Base-by-base conservation (phyloP, 1,284 basidiomycete genomes). In the Apiotrichum gracile region DNA sequence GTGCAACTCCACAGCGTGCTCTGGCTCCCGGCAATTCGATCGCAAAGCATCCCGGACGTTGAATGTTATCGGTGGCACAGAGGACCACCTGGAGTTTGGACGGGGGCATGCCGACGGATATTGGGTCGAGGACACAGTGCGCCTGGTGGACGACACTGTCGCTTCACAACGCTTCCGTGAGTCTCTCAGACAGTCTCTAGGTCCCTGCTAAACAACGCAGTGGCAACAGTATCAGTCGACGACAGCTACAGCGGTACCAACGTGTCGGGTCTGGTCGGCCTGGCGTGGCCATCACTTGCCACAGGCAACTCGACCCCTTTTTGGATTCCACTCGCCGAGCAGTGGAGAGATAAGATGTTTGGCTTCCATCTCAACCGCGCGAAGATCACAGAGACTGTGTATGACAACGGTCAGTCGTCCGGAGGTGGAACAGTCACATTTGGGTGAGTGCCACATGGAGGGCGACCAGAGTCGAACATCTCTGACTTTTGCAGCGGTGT, bases 71-170 rank as follows among this genome's bases (percentile, higher is more conserved):
- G 43, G 51, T 31, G 51, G 57, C 1, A 39, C 79, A 0, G 93
- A 94, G 70, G 65, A 75, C 13, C 86, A 55, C n/a, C 69, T 94
- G 53, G 79, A 80, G 3, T 97, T 97, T 63, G 92, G 90, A 25
- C 84, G 82, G 38, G 93, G 92, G 9, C 74, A 80, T 46, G 91
- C 87, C 0, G 67, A 76, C 0, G 93, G 93, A 2, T 64, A 68
- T 6, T 81, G 93, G 13, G 88, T 78, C 1, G 65, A 77, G 17
- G 93, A 97, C 61, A 77, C 77, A 2, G 82, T 94, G 4, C 81
- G 85, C 61, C 85, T 92, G 80, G 88, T 83, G 2, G 88, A 88
- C 1, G 90, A 88, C 69, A 79, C 80, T 14, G 83, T 91, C 5
- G 63, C 77, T 12, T 80, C 82, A 47, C 87, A 91, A 67, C 76